Conservation (phyloP, 208 protist genomes). For the Naegleria lovaniensis region DNA sequence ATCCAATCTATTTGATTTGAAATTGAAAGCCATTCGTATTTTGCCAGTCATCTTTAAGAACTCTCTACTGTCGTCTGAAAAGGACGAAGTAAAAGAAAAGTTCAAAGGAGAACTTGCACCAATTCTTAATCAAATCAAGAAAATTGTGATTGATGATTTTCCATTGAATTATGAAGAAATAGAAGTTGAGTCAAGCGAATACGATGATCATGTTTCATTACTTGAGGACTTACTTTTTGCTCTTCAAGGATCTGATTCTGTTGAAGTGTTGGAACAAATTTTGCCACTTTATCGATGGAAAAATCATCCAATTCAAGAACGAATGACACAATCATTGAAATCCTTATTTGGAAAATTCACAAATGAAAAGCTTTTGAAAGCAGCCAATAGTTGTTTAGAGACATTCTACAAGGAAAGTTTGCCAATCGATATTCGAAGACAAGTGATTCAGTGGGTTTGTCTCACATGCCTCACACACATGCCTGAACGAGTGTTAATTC, state of each 20-base stretch:
- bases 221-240: slow-evolving; percentile 41
- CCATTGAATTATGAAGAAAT: slow-evolving; percentile 57
- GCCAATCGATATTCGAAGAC: slow-evolving; percentile 43
- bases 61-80: neutral
- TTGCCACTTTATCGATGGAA: slow-evolving; percentile 50
- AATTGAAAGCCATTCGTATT: neutral
- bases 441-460: slow-evolving; percentile 47
- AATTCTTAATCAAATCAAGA: neutral
- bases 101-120: neutral
- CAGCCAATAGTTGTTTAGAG: slow-evolving; percentile 25
- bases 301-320: slow-evolving; percentile 37
- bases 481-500: slow-evolving; percentile 17
- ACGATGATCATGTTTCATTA: slow-evolving; percentile 38
- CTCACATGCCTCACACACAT: slow-evolving; percentile 45
- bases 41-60: neutral
- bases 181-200: slow-evolving; percentile 27
- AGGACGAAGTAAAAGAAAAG: neutral
- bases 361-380: neutral
- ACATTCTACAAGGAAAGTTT: slow-evolving; percentile 28
- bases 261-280: slow-evolving; percentile 39
- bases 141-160: slow-evolving; percentile 48
- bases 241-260: slow-evolving; percentile 29
- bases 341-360: neutral
- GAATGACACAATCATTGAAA: neutral
- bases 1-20: neutral